Base-by-base conservation (phyloP, 208 protist species). In the Balamuthia mandrillaris region DNA sequence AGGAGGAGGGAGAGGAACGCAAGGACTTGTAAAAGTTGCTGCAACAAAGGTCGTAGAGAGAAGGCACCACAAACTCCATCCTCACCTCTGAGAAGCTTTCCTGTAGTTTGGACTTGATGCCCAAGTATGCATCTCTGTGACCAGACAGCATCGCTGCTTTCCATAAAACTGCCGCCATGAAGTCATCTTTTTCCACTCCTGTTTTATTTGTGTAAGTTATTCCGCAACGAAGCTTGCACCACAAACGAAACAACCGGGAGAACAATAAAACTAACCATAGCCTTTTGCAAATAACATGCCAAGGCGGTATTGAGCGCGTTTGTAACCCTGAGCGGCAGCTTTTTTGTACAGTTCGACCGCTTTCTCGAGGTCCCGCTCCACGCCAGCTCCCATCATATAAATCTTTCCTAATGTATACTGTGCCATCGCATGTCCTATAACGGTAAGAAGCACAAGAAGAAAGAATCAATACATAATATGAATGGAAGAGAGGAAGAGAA, bases 11-110 rank as follows among this genome's bases (percentile, higher is more conserved):
- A n/a, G n/a, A n/a, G n/a, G n/a, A n/a, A n/a, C n/a, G n/a, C n/a
- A n/a, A n/a, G n/a, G n/a, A n/a, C n/a, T n/a, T n/a, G n/a, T n/a
- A n/a, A n/a, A n/a, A n/a, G n/a, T n/a, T n/a, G n/a, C n/a, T n/a
- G 42, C 65, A 75, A 44, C 65, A 75, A 9, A 75, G 65, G 42
- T 75, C 65, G 65, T 75, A 75, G 39, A 75, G 65, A n/a, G 65
- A 37, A 14, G 65, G 65, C 10, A 75, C 65, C 65, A 75, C 14
- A n/a, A 75, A 6, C 42, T 75, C 65, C 21, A 75, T 51, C 16
- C 65, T 18, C 65, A 54, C 65, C 27, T 77, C 66, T 6, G 56
- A 39, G 42, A 77, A 77, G 44, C 56, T 45, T 3, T 33, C 7
- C 37, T 31, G 6, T 12, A 77, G 66, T 16, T 56, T 54, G 66